Conservation (phyloP, 441 rosid species). For the Pelargonium cotyledonis region DNA sequence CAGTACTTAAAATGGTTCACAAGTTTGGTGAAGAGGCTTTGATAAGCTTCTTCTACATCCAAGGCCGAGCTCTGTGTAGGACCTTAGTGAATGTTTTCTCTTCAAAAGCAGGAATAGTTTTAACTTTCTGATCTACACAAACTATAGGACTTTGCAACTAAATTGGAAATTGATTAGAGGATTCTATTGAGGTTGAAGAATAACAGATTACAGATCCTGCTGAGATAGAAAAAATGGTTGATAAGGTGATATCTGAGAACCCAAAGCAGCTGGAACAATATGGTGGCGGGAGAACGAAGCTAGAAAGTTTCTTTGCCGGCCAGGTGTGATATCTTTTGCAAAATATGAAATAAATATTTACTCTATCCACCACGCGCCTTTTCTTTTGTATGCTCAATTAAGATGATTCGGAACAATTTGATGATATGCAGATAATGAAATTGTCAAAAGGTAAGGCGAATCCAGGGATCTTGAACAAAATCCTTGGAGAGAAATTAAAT, state of each 20-base stretch:
- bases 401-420: conserved; percentile 4
- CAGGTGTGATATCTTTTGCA: conserved; percentile 41
- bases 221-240: conserved; percentile 76
- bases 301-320: conserved; percentile 81
- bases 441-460: conserved; percentile 81
- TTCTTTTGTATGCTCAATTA: background rate
- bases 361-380: no score
- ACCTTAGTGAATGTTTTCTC: no score
- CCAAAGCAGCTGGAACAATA: conserved; percentile 86
- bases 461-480: conserved; percentile 75
- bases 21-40: no score
- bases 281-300: conserved; percentile 74
- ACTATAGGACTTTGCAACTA: no score
- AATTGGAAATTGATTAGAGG: background rate
- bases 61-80: no score
- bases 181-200: conserved; percentile 19
- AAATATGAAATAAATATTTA: background rate
- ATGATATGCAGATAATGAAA: conserved; percentile 71
- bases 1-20: no score
- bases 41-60: no score
- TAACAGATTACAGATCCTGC: conserved; percentile 68
- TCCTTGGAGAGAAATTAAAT: conserved; percentile 67
- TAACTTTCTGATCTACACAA: no score
- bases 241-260: conserved; percentile 58
- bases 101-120: no score